phyloP scores from a whole-genome alignment of 148 eudicot genomes.

The Vaccinium vitisidaea region DNA sequence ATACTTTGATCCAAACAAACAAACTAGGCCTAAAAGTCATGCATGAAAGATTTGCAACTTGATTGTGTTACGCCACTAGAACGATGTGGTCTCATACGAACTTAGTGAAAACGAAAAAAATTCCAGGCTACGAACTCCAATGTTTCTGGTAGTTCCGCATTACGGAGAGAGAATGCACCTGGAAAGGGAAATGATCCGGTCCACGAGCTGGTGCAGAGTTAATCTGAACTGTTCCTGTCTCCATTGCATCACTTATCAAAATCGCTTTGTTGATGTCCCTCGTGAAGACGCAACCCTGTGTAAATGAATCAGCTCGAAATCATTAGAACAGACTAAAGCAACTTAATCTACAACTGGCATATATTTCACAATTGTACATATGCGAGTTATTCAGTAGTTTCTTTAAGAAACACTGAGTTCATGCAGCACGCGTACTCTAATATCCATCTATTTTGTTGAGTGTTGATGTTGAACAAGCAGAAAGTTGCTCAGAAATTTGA shows the following conservation, averaged over 20 bases:
- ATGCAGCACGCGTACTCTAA: background rate
- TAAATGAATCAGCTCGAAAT: background rate
- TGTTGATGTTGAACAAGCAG: background rate
- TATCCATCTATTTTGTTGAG: background rate
- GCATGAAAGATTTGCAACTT: background rate
- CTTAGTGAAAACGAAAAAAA: background rate
- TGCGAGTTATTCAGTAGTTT: background rate
- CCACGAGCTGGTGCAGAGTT: conserved; percentile 76
- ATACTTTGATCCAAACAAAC: background rate
- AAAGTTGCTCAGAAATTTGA: background rate
- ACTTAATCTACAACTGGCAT: background rate
- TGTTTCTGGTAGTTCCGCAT: background rate
- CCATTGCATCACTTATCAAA: conserved; percentile 71
- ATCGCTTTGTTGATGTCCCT: conserved; percentile 69
- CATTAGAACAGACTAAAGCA: background rate
- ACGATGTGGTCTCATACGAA: background rate
- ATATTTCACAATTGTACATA: background rate
- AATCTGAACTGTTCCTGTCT: conserved; percentile 60
- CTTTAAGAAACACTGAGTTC: background rate
- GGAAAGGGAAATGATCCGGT: conserved; percentile 73
- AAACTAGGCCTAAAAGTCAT: background rate
- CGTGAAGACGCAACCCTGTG: conserved; percentile 62
- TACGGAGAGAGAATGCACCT: conserved; percentile 29
- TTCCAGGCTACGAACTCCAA: background rate
- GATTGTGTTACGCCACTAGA: background rate